phyloP scores from a whole-genome alignment of 2,329 filamentous ascomycete genomes.

The Setomelanomma holmii region DNA sequence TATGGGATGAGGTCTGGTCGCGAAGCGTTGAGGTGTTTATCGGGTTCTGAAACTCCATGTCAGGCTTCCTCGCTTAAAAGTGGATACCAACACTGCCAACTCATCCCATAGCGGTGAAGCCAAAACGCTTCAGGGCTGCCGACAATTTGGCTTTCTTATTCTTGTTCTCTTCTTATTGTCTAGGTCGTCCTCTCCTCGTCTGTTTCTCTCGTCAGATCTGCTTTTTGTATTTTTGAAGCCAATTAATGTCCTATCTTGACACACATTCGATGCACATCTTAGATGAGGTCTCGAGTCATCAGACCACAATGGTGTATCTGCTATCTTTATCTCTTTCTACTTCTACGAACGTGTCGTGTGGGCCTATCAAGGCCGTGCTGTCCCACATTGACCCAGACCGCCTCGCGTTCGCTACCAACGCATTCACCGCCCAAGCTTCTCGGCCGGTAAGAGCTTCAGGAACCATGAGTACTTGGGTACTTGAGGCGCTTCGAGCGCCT shows the following conservation, averaged over 20 bases:
- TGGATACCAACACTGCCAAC: neutral
- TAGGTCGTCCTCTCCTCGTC: neutral
- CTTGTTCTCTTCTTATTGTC: neutral
- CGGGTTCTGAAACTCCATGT: neutral
- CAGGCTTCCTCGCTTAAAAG: neutral
- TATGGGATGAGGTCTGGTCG: no score
- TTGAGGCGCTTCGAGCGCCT: no score
- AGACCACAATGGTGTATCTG: neutral
- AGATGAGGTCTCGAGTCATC: neutral
- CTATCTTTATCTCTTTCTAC: neutral
- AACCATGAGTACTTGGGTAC: no score
- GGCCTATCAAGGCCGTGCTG: neutral
- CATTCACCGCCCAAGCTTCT: constrained; percentile 9
- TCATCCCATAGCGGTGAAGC: neutral
- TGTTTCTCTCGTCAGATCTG: no score
- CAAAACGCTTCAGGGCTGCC: no score
- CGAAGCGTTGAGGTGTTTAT: neutral
- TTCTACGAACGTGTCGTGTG: neutral
- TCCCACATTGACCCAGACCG: constrained; percentile 4
- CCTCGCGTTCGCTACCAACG: neutral
- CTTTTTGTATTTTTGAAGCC: no score
- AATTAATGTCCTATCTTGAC: neutral
- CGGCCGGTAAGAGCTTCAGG: no score
- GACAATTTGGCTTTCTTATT: neutral
- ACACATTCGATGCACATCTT: neutral